Conservation (phyloP, 805 yeast genomes). For the Candida ortonii region DNA sequence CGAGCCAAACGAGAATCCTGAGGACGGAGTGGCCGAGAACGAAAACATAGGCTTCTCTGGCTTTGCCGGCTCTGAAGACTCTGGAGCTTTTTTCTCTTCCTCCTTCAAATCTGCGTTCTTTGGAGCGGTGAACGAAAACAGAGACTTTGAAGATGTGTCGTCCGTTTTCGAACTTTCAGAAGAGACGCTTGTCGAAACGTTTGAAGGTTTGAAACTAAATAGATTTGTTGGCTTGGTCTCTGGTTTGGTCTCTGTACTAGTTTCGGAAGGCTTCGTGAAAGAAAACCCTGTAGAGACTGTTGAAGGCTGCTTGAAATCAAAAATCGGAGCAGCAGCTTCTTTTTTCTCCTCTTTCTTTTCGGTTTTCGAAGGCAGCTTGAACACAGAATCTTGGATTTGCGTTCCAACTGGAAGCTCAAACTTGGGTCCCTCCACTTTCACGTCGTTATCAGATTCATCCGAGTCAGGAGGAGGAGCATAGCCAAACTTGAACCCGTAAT, state of each 20-base stretch:
- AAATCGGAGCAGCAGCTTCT: constrained; percentile 3
- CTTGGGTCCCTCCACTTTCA: constrained; percentile 71
- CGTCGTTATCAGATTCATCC: constrained; percentile 54
- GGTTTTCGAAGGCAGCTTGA: constrained; percentile 26
- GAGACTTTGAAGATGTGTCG: too few species aligned
- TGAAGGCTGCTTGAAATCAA: too few species aligned
- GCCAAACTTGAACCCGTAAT: constrained; percentile 50
- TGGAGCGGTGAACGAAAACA: constrained; percentile 8
- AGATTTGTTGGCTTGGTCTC: constrained; percentile 32
- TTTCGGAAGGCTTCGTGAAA: constrained; percentile 11
- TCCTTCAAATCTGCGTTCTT: too few species aligned
- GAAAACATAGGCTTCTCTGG: constrained; percentile 29
- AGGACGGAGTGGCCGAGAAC: constrained; percentile 16
- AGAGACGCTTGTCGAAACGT: too few species aligned
- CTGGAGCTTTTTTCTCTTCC: constrained; percentile 1
- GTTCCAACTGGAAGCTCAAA: constrained; percentile 45
- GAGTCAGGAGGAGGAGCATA: constrained; percentile 31
- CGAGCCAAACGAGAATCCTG: constrained; percentile 18
- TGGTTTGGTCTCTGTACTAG: too few species aligned
- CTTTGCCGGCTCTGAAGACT: too few species aligned
- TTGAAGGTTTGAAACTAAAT: too few species aligned
- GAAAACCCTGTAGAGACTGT: constrained; percentile 8
- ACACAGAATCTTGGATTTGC: constrained; percentile 33
- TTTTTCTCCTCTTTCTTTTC: constrained; percentile 5
- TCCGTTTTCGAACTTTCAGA: too few species aligned